phyloP scores from a whole-genome alignment of 2,329 filamentous ascomycete species.

The Colletotrichum cuscutae region DNA sequence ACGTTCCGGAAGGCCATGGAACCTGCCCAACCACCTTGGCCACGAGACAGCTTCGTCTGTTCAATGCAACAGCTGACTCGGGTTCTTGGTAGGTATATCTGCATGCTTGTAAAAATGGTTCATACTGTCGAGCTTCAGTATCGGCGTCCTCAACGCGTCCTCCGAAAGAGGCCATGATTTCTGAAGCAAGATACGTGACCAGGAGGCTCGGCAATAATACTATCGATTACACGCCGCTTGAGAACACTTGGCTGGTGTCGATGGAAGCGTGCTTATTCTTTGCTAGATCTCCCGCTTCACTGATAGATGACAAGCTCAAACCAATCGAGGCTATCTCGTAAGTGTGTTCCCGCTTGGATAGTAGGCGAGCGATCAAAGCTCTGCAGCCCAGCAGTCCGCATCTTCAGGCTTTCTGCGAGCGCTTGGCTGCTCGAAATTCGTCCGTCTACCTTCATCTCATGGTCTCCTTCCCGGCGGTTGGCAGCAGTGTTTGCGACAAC shows the following conservation, averaged over 20 bases:
- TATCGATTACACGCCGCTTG: background rate
- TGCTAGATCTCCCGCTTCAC: background rate
- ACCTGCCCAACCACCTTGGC: background rate
- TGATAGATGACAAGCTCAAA: background rate
- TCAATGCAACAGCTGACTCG: slow-evolving; percentile 26
- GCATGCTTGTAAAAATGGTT: background rate
- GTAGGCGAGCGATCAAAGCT: no score
- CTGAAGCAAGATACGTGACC: background rate
- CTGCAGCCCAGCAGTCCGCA: no score
- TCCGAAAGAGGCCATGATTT: background rate
- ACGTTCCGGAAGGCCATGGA: slow-evolving; percentile 33
- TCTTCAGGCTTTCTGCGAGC: no score
- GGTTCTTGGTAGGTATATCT: background rate
- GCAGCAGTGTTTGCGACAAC: no score
- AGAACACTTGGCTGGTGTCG: no score
- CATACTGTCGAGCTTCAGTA: background rate
- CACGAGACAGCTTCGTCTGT: slow-evolving; percentile 12
- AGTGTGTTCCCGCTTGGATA: no score
- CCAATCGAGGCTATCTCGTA: background rate
- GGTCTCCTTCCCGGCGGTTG: no score
- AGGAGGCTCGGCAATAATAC: background rate
- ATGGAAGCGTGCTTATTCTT: background rate
- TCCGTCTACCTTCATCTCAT: no score
- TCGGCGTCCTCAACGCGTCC: no score
- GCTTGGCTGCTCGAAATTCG: no score